Conservation (phyloP, 2,329 filamentous ascomycete genomes). For the Pseudogymnoascus sp. region DNA sequence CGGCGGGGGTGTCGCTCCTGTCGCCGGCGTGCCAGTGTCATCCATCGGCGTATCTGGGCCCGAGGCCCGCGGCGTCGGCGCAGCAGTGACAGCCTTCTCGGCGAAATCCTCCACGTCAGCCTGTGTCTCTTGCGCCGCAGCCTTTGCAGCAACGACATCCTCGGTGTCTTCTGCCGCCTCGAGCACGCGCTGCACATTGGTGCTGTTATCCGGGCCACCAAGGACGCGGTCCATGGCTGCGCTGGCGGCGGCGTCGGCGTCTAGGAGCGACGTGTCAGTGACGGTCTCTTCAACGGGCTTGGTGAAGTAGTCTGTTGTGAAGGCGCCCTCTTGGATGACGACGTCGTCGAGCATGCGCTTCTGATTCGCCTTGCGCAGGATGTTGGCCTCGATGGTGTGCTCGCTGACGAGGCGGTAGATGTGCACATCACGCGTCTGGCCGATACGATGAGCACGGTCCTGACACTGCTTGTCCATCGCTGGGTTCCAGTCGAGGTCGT, state of each 20-base stretch:
- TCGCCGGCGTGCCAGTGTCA: constrained; percentile 35
- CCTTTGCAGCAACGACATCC: constrained; percentile 78
- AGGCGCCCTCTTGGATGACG: constrained; percentile 95
- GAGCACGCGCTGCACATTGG: constrained; percentile 63
- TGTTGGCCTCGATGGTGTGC: constrained; percentile 96
- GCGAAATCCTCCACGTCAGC: constrained; percentile 81
- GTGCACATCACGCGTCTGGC: constrained; percentile 93
- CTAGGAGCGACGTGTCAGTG: constrained; percentile 45
- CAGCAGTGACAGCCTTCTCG: constrained; percentile 43
- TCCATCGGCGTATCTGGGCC: constrained; percentile 23
- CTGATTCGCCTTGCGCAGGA: constrained; percentile 90
- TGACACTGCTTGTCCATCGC: constrained; percentile 99
- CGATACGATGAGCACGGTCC: constrained; percentile 93
- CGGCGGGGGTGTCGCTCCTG: constrained; percentile 21
- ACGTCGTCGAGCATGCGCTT: constrained; percentile 98
- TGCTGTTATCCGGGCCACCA: constrained; percentile 47
- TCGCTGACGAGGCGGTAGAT: constrained; percentile 93
- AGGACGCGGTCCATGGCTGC: constrained; percentile 82
- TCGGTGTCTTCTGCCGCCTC: constrained; percentile 89
- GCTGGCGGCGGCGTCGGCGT: constrained; percentile 63
- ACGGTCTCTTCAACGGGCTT: constrained; percentile 64
- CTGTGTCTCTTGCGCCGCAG: constrained; percentile 81
- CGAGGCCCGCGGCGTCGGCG: constrained; percentile 20
- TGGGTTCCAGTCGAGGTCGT: constrained; percentile 98
- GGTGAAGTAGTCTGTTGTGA: constrained; percentile 94